A percentile compares a stretch with the other conserved stretches of the same genome.
phyloP scores from a whole-genome alignment of 768 basidiomycete species.

The Mycena alexandri region DNA sequence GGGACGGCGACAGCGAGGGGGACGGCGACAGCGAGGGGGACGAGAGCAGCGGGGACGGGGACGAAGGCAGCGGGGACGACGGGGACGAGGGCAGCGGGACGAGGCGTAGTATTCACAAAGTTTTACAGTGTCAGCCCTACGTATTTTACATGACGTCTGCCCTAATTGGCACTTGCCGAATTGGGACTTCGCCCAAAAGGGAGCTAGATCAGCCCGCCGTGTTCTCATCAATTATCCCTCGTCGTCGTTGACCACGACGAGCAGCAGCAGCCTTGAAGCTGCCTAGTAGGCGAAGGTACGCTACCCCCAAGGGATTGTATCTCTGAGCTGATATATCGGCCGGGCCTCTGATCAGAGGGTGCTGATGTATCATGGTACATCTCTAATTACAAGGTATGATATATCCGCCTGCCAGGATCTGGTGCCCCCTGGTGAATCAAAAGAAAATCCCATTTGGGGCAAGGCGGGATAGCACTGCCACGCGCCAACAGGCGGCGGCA shows the following conservation, averaged over 20 bases:
- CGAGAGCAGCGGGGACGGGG: background rate
- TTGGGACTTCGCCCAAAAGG: no score
- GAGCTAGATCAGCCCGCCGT: background rate
- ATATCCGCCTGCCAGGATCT: background rate
- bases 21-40: background rate
- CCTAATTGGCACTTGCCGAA: no score
- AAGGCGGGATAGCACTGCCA: no score
- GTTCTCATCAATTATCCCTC: background rate
- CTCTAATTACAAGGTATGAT: slow-evolving; percentile 1
- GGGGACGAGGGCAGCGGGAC: no score
- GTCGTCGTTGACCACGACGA: slow-evolving; percentile 3
- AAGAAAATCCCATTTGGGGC: no score
- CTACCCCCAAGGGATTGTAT: background rate
- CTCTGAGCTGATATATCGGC: slow-evolving; percentile 2
- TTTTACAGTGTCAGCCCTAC: no score
- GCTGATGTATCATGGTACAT: background rate
- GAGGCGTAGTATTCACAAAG: background rate
- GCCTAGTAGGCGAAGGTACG: background rate
- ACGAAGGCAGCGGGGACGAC: slow-evolving; percentile 1
- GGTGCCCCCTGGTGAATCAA: no score
- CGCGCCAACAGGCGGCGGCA: no score
- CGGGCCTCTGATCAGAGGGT: background rate
- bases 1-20: background rate
- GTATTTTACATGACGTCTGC: background rate
- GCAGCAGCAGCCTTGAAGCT: background rate